Evolutionary conservation across 2,329 filamentous ascomycete species (phyloP).

Genomic region (Acrocalymma vagum): DNA sequence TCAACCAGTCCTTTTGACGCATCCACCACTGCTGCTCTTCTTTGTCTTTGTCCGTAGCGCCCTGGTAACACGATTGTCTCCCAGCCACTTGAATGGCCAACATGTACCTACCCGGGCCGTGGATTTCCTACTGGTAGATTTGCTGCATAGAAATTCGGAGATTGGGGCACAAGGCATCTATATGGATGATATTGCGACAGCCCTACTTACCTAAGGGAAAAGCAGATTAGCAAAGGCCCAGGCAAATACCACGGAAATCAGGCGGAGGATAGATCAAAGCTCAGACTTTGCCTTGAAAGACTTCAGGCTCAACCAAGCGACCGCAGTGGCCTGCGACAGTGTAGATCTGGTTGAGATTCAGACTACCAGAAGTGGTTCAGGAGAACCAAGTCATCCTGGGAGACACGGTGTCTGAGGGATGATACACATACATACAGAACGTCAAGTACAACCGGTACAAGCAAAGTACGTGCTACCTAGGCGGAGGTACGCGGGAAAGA

Average conservation of each 20-base stretch:
- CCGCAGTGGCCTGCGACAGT: conserved; percentile 34
- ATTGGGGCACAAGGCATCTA: no score
- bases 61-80: no score
- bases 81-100: no score
- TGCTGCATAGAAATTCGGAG: no score
- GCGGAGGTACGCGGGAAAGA: conserved; percentile 6
- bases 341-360: conserved; percentile 47
- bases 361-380: conserved; percentile 50
- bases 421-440: conserved; percentile 29
- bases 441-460: no score
- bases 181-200: no score
- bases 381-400: conserved; percentile 43
- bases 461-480: neutral
- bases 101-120: no score
- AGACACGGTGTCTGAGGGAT: conserved; percentile 17
- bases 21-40: no score
- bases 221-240: conserved; percentile 19
- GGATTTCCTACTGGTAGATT: no score
- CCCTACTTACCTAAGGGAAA: no score
- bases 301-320: conserved; percentile 47
- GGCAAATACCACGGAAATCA: neutral
- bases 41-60: no score
- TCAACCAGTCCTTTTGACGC: no score
- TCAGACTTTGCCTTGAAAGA: conserved; percentile 49
- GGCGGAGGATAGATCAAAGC: conserved; percentile 3